A percentile compares a stretch with the other conserved stretches of the same genome.
Conservation (phyloP, 129 eudicot genomes). For the Flaveria sonorensis region DNA sequence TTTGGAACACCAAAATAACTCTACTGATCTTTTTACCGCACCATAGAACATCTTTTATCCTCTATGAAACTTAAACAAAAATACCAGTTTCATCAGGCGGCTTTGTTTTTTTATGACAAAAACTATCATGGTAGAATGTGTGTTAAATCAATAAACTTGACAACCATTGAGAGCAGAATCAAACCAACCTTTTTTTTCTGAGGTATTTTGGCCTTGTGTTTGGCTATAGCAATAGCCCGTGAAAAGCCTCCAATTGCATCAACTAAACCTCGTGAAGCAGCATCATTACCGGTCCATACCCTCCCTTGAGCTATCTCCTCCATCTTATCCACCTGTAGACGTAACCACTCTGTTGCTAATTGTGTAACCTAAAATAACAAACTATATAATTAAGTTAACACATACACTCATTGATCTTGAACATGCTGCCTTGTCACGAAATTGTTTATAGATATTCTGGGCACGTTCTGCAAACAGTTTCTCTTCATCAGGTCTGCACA, state of each 20-base stretch:
- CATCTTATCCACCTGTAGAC: constrained; percentile 65
- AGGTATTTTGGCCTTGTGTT: no score
- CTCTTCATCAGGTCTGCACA: no score
- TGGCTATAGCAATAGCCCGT: no score
- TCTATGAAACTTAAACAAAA: neutral
- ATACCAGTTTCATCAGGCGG: neutral
- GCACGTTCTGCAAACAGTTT: no score
- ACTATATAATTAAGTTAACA: neutral
- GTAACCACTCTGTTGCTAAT: neutral
- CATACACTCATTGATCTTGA: constrained; percentile 90
- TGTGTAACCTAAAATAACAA: neutral
- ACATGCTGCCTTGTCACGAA: constrained; percentile 83
- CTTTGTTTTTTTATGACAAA: neutral
- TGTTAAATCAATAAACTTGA: neutral
- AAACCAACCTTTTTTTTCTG: constrained; percentile 49
- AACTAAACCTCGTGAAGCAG: constrained; percentile 74
- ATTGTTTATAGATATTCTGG: constrained; percentile 58
- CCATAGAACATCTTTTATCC: neutral
- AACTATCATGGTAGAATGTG: neutral
- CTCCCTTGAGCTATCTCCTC: constrained; percentile 92
- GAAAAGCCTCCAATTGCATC: constrained; percentile 43
- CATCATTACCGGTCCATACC: constrained; percentile 86
- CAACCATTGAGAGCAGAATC: neutral
- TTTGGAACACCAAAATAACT: no score
- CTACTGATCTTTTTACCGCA: neutral